A percentile compares a stretch with the other conserved stretches of the same genome.
These are phyloP conservation scores for Penicillium samsonianum DNA, from an alignment of 495 filamentous ascomycete species.

Conservation along the genomic window DNA sequence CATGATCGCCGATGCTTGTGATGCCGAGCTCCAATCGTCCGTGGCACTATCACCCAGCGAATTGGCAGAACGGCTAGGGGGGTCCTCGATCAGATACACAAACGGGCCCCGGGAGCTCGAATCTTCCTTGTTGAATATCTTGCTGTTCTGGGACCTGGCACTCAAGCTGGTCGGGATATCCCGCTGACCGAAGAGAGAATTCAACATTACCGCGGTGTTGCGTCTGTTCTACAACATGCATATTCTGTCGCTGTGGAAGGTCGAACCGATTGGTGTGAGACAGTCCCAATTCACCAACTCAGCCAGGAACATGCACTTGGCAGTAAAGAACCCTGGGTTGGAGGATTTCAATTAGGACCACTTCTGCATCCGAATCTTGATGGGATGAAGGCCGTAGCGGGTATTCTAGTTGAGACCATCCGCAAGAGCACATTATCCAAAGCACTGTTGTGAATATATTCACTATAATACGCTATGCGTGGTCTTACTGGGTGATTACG, in stretches of 20 bases:
- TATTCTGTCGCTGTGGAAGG: conserved; percentile 29
- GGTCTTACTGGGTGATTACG: neutral
- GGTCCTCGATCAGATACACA: conserved; percentile 42
- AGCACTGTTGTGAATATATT: neutral
- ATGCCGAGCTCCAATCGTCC: conserved; percentile 2
- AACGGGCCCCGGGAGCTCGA: conserved; percentile 33
- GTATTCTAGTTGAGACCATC: conserved; percentile 20
- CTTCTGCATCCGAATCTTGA: conserved; percentile 36
- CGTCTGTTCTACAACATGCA: conserved; percentile 30
- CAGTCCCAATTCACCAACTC: conserved; percentile 22
- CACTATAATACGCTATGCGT: neutral
- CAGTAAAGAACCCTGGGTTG: conserved; percentile 39
- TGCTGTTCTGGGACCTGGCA: conserved; percentile 40
- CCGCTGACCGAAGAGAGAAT: conserved; percentile 37
- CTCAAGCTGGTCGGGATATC: conserved; percentile 33
- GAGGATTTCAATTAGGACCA: conserved; percentile 30
- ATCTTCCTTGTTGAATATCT: conserved; percentile 49
- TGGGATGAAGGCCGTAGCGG: conserved; percentile 38
- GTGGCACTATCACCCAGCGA: conserved; percentile 22
- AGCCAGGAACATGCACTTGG: conserved; percentile 41
- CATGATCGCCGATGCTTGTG: conserved; percentile 36
- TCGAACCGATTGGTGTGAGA: conserved; percentile 34
- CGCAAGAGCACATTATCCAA: neutral
- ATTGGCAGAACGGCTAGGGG: conserved; percentile 31
- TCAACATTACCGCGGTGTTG: conserved; percentile 32